Evolutionary conservation across 2,329 filamentous ascomycete genomes (phyloP), one percentile per base, ranked within the genome.

Genomic region (Scedosporium minutisporum): DNA sequence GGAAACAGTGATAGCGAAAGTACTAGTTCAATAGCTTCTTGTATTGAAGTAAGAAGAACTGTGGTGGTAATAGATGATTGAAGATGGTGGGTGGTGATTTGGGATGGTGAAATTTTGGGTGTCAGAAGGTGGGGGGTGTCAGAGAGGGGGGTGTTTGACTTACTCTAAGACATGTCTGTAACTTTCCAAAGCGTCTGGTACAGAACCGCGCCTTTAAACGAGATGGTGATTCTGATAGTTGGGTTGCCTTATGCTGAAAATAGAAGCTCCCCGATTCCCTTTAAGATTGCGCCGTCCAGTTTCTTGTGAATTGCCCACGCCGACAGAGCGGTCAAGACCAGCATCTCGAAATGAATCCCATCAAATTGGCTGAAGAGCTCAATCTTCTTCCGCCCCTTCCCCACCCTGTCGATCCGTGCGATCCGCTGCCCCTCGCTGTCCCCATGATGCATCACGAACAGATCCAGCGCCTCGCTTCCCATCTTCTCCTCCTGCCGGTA

Each of bases 261-360:
- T 44, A 59, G 18, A 21, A 21, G 21, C 18, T 59, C 21, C 9
- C 57, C 57, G 12, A 59, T 42, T 38, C 57, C 57, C 29, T 44
- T 27, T 21, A 59, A 46, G n/a, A 59, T 42, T 6, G 38, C 57
- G 14, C 27, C 23, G 25, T 59, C 57, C 21, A 59, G 21, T 42
- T 59, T 38, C 57, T 59, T 59, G 38, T 59, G 38, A 16, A 59
- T 59, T 42, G 33, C 42, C 57, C 57, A 59, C 29, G 57, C 57
- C 12, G 57, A n/a, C 21, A 59, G 23, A n/a, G 57, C n/a, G 21
- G 41, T 60, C 23, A 60, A 46, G 10, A 60, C 58, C 14, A 60
- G 23, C 41, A 60, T 44, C 58, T 60, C 38, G 6, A 46, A 60
- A 16, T 44, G 44, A 21, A n/a, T 46, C 7, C 38, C 38, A n/a